A percentile compares a stretch with the other conserved stretches of the same genome.
Conservation (phyloP, 352 stramenopile genomes). For the Nothophytophthora sp. region DNA sequence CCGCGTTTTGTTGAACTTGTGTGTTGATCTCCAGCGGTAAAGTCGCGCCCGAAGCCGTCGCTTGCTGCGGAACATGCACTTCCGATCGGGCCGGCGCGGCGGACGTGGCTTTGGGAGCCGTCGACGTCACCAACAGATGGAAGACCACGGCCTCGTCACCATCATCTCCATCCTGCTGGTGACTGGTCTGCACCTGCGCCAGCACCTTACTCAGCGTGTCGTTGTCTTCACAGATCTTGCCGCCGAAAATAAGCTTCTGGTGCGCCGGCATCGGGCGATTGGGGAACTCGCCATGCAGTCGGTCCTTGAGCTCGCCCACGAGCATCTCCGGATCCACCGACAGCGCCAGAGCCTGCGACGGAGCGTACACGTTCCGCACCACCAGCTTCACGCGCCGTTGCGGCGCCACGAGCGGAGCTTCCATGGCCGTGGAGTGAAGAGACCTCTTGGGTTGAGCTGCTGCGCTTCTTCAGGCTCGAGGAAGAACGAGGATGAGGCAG, state of each 20-base stretch:
- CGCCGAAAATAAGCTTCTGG: conserved; percentile 88
- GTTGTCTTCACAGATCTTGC: conserved; percentile 81
- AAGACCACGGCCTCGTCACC: conserved; percentile 58
- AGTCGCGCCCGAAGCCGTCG: not conserved
- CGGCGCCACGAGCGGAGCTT: conserved; percentile 1
- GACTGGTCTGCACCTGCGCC: conserved; percentile 37
- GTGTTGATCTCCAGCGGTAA: conserved; percentile 12
- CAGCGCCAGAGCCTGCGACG: conserved; percentile 52
- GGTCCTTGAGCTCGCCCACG: conserved; percentile 66
- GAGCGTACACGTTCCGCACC: conserved; percentile 84
- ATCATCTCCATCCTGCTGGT: conserved; percentile 23
- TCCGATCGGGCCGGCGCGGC: too few species aligned
- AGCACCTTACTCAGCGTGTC: conserved; percentile 51
- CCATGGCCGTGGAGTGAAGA: conserved; percentile 14
- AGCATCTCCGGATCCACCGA: conserved; percentile 27
- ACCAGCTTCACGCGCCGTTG: conserved; percentile 52
- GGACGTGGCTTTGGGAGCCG: conserved; percentile 13
- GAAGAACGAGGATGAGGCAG: conserved; percentile 20
- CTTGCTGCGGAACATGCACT: too few species aligned
- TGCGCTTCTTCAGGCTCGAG: conserved; percentile 16
- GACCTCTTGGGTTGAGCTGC: conserved; percentile 3
- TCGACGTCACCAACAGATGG: conserved; percentile 66
- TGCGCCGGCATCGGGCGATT: conserved; percentile 38
- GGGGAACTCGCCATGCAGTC: conserved; percentile 51
- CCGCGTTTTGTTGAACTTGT: not conserved